Base-by-base conservation (phyloP, 208 protist genomes). In the Strigomonas culicis region DNA sequence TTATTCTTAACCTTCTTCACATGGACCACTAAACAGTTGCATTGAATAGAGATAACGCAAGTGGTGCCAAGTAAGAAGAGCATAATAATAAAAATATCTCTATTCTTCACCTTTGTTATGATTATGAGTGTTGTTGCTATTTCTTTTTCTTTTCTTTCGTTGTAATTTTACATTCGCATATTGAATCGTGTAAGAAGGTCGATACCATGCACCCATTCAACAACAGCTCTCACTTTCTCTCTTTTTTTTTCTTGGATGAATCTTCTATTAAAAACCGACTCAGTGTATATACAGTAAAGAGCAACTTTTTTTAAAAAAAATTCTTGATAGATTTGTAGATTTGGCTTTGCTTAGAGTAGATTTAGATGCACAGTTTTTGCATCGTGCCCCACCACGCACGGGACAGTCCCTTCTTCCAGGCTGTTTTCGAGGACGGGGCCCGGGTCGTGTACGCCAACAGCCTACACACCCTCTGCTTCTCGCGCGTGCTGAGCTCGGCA, bases 361-460 rank as follows among this genome's bases (percentile, higher is more conserved):
- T 39, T 13, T 4, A 39, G 34, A 79, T 88, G 53, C 74, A 78
- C n/a, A 81, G 82, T 8, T 87, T 83, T 59, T 93, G 87, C 67
- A 73, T 93, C 30, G 88, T 93, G 27, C 80, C 83, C 7, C 80
- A 83, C 50, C 53, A 66, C n/a, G 80, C 79, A 32, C 88, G 85
- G 7, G 73, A 74, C n/a, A 70, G 77, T 36, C 34, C 41, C 46
- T 90, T 85, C 67, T 94, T 88, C 62, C 77, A 90, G 24, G 88
- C 69, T 36, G 88, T 94, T 34, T 90, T 84, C 50, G 84, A 92
- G 25, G 84, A 94, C 41, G 80, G 80, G 24, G 24, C 89, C 7
- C 79, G 80, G 2, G 74, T 79, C 13, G 58, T 72, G 30, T 66
- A 80, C 64, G 60, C 82, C 2, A 77, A 72, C 3, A 75, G 77